Conservation (phyloP, 2,329 filamentous ascomycete species). For the Hymenoscyphus albidus region DNA sequence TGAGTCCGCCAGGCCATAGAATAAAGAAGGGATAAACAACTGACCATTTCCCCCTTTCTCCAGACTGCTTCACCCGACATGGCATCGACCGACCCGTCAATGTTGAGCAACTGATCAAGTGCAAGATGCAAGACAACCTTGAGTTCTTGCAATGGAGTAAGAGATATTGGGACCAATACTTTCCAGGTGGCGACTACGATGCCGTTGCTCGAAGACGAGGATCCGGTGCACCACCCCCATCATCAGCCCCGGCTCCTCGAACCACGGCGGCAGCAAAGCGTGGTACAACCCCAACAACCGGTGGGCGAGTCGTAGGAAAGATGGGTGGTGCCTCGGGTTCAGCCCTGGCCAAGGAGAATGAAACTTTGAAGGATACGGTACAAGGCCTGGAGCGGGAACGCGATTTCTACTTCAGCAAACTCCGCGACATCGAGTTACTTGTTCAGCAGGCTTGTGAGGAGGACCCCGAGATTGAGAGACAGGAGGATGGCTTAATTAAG, state of each 20-base stretch:
- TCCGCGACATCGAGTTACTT: slow-evolving; percentile 92
- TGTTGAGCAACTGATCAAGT: slow-evolving; percentile 86
- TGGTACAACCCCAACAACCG: slow-evolving; percentile 40
- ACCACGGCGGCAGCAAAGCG: slow-evolving; percentile 44
- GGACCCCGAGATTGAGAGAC: slow-evolving; percentile 89
- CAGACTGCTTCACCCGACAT: slow-evolving; percentile 81
- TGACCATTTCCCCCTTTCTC: background rate
- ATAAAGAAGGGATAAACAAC: background rate
- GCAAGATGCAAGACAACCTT: slow-evolving; percentile 99
- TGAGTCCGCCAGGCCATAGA: slow-evolving; percentile 39
- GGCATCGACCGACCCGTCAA: slow-evolving; percentile 85
- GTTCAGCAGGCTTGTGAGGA: slow-evolving; percentile 91
- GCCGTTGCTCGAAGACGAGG: slow-evolving; percentile 81
- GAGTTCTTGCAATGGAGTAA: slow-evolving; percentile 98
- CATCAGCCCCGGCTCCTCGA: slow-evolving; percentile 46
- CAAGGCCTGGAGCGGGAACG: slow-evolving; percentile 89
- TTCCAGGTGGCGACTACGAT: slow-evolving; percentile 95
- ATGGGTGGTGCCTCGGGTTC: slow-evolving; percentile 57
- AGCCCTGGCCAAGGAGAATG: slow-evolving; percentile 79
- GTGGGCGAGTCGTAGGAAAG: slow-evolving; percentile 40
- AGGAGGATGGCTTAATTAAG: slow-evolving; percentile 88
- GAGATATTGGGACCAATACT: slow-evolving; percentile 97
- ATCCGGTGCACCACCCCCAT: slow-evolving; percentile 53
- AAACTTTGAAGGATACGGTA: slow-evolving; percentile 91
- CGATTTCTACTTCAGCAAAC: slow-evolving; percentile 99